A percentile compares a stretch with the other conserved stretches of the same genome.
Evolutionary conservation across 179 eudicot genomes (phyloP).

Genomic region (Beta corolliflora): DNA sequence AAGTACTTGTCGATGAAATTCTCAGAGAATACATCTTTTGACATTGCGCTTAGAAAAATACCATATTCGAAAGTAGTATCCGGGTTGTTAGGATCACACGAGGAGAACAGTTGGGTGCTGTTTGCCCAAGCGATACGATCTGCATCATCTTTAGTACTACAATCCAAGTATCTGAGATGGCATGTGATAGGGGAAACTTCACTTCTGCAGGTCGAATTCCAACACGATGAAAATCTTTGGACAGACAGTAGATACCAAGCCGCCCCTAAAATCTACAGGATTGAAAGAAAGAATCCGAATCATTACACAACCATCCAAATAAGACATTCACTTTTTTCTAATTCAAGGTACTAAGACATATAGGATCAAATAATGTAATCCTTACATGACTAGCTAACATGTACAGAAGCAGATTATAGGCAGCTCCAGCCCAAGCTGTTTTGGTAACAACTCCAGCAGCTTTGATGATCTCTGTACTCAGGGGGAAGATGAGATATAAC

Average conservation of each 20-base stretch:
- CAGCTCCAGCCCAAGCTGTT: constrained; percentile 92
- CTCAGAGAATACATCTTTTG: constrained; percentile 52
- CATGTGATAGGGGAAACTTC: constrained; percentile 43
- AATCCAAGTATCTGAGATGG: constrained; percentile 49
- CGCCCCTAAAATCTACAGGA: constrained; percentile 66
- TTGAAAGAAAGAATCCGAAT: background rate
- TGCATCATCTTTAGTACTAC: constrained; percentile 35
- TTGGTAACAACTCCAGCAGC: constrained; percentile 81
- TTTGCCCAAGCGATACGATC: constrained; percentile 53
- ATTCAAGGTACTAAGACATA: no score
- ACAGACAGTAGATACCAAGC: constrained; percentile 78
- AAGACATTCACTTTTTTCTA: background rate
- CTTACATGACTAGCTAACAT: constrained; percentile 90
- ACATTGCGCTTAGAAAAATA: constrained; percentile 53
- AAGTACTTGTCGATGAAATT: constrained; percentile 61
- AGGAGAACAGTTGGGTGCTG: constrained; percentile 48
- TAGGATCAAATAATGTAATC: background rate
- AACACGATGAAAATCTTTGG: constrained; percentile 68
- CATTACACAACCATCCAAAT: constrained; percentile 4
- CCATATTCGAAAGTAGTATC: constrained; percentile 54
- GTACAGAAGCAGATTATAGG: constrained; percentile 75
- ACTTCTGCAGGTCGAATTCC: constrained; percentile 52
- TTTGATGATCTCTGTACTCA: constrained; percentile 70
- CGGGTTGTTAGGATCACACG: constrained; percentile 48
- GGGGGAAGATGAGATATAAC: constrained; percentile 69